Evolutionary conservation across 108 stramenopile genomes (phyloP).

Genomic region (Fragilaria crotonensis): DNA sequence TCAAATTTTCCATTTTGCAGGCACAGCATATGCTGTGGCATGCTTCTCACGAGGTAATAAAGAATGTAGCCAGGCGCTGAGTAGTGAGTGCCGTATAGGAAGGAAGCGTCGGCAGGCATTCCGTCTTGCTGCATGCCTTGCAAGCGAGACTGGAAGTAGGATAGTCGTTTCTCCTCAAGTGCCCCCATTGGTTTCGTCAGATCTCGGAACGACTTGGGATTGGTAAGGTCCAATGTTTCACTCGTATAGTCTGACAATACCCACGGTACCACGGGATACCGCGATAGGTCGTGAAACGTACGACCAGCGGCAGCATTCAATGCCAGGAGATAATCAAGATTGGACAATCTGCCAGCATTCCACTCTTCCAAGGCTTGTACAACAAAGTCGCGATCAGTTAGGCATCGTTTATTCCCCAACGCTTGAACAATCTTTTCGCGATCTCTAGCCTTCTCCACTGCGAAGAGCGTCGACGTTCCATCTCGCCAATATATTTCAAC

Average conservation of each 20-base stretch:
- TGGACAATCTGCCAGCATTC: conserved; percentile 62
- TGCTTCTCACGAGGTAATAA: conserved; percentile 90
- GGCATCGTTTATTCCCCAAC: conserved; percentile 43
- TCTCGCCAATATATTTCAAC: conserved; percentile 66
- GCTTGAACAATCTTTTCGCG: conserved; percentile 67
- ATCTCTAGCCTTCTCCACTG: conserved; percentile 53
- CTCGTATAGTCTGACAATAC: conserved; percentile 81
- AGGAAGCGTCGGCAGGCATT: conserved; percentile 61
- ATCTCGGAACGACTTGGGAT: conserved; percentile 74
- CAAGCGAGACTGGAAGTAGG: conserved; percentile 79
- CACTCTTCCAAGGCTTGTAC: conserved; percentile 54
- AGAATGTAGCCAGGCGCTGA: conserved; percentile 97
- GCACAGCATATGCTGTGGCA: conserved; percentile 98
- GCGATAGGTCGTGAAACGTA: conserved; percentile 88
- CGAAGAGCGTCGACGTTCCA: conserved; percentile 49
- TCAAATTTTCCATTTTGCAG: conserved; percentile 98
- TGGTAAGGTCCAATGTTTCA: conserved; percentile 54
- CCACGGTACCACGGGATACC: conserved; percentile 99
- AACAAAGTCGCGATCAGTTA: conserved; percentile 75
- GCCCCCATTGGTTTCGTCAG: conserved; percentile 96
- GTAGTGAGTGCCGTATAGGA: conserved; percentile 96
- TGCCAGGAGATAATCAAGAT: conserved; percentile 92
- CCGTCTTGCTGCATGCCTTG: conserved; percentile 47
- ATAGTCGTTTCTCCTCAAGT: conserved; percentile 78
- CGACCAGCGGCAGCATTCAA: conserved; percentile 94